A percentile compares a stretch with the other conserved stretches of the same genome.
These are phyloP conservation scores for Funneliformis mosseae DNA, from an alignment of 192 early-diverging fungal genomes.

Conservation along the genomic window DNA sequence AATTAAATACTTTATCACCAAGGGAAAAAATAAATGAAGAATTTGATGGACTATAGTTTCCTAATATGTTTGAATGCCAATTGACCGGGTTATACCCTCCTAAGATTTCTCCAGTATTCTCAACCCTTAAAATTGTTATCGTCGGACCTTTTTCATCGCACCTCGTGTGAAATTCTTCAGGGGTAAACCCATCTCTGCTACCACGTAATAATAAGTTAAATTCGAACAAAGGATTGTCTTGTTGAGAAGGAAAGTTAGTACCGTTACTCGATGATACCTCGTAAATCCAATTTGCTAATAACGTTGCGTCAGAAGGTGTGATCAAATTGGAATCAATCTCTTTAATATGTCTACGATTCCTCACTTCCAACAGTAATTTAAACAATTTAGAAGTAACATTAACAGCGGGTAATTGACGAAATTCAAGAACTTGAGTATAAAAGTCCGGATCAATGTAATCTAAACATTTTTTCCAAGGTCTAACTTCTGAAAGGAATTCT, in stretches of 20 bases:
- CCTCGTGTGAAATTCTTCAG: neutral
- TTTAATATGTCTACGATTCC: neutral
- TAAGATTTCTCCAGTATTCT: neutral
- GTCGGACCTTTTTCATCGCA: neutral
- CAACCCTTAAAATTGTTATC: neutral
- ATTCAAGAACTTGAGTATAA: neutral
- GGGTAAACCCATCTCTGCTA: neutral
- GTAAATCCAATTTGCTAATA: neutral
- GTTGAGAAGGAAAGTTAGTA: neutral
- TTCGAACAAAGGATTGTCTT: neutral
- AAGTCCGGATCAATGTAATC: neutral
- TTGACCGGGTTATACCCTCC: neutral
- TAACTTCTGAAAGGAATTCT: neutral
- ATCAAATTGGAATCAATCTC: neutral
- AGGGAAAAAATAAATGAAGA: neutral
- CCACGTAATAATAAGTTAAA: neutral
- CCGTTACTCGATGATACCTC: neutral
- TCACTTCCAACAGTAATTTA: neutral
- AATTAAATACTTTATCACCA: slow-evolving; percentile 7
- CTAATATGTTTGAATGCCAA: neutral
- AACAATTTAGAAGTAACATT: neutral
- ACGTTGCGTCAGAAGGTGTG: neutral
- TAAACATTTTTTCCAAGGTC: neutral
- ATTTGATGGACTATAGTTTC: neutral
- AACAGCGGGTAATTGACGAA: neutral